A percentile compares a stretch with the other conserved stretches of the same genome.
These are phyloP conservation scores for Neocucurbitaria cava DNA, from an alignment of 2,329 filamentous ascomycete species.

Conservation along the genomic window DNA sequence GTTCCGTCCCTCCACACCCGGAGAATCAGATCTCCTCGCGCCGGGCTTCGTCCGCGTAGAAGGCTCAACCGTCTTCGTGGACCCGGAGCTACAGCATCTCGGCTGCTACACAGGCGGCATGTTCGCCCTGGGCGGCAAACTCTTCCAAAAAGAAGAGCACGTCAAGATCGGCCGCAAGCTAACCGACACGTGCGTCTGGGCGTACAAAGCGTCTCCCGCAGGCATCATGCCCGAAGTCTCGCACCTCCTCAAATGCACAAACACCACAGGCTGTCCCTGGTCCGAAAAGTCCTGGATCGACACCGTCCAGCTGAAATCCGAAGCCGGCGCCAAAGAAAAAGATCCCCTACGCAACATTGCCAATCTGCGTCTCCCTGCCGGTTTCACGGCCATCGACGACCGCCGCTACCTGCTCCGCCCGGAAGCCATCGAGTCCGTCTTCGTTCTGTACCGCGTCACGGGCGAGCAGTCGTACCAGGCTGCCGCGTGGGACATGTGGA, in stretches of 20 bases:
- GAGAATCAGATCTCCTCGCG: conserved; percentile 56
- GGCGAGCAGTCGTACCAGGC: conserved; percentile 58
- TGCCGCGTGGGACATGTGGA: conserved; percentile 59
- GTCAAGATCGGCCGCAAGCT: conserved; percentile 64
- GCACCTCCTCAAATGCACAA: conserved; percentile 58
- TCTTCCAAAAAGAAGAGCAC: conserved; percentile 63
- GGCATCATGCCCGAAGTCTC: conserved; percentile 70
- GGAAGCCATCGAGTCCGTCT: conserved; percentile 68
- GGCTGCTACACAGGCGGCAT: conserved; percentile 68
- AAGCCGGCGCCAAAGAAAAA: conserved; percentile 32
- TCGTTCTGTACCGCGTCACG: conserved; percentile 66
- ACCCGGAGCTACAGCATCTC: conserved; percentile 64
- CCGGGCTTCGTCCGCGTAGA: conserved; percentile 53
- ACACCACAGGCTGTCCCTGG: conserved; percentile 57
- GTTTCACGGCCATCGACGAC: conserved; percentile 55
- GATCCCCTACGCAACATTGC: conserved; percentile 47
- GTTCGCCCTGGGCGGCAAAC: conserved; percentile 65
- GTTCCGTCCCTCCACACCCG: conserved; percentile 58
- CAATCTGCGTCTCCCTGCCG: conserved; percentile 50
- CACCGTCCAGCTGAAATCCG: conserved; percentile 38
- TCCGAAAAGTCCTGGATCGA: conserved; percentile 60
- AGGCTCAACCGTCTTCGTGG: conserved; percentile 40
- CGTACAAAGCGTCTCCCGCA: conserved; percentile 62
- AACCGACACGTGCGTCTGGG: conserved; percentile 69
- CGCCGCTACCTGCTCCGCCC: conserved; percentile 58